A percentile compares a stretch with the other conserved stretches of the same genome.
These are phyloP conservation scores for Camptophora hylomeconis DNA, from an alignment of 2,329 filamentous ascomycete genomes.

Conservation along the genomic window DNA sequence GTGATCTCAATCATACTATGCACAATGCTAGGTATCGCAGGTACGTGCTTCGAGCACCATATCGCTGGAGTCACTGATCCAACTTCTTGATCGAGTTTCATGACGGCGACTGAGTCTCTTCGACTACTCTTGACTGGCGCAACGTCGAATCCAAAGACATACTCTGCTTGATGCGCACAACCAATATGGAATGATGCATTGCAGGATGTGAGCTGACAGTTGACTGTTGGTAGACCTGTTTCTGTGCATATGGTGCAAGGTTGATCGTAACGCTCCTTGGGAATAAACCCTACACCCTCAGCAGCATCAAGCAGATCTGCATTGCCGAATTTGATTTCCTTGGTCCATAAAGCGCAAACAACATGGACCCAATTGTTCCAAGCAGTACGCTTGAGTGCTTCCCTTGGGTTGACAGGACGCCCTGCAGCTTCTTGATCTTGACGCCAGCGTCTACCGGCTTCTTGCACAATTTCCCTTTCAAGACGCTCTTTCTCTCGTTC, in stretches of 20 bases:
- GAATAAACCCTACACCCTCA: constrained; percentile 79
- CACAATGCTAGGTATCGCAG: constrained; percentile 52
- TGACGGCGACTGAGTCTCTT: constrained; percentile 65
- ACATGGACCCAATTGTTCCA: constrained; percentile 99
- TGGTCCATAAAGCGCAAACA: constrained; percentile 78
- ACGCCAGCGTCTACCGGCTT: constrained; percentile 67
- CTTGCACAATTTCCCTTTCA: constrained; percentile 72
- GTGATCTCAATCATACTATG: constrained; percentile 69
- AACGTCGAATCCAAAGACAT: constrained; percentile 80
- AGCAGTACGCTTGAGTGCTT: constrained; percentile 82
- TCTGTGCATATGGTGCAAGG: constrained; percentile 74
- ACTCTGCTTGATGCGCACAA: constrained; percentile 74
- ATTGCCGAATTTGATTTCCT: constrained; percentile 85
- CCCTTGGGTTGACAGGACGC: constrained; percentile 70
- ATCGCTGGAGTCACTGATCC: constrained; percentile 75
- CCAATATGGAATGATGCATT: constrained; percentile 63
- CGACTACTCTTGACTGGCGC: constrained; percentile 79
- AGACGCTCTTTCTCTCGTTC: constrained; percentile 77
- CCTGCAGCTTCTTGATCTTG: constrained; percentile 73
- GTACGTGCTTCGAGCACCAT: constrained; percentile 75
- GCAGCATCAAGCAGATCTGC: constrained; percentile 70
- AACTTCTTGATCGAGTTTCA: constrained; percentile 66
- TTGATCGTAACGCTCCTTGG: constrained; percentile 58
- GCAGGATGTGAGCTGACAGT: constrained; percentile 51
- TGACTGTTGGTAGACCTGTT: constrained; percentile 57